These are phyloP conservation scores for Apostasia shenzhenica DNA, from an alignment of 106 monocot species.

Conservation along the genomic window DNA sequence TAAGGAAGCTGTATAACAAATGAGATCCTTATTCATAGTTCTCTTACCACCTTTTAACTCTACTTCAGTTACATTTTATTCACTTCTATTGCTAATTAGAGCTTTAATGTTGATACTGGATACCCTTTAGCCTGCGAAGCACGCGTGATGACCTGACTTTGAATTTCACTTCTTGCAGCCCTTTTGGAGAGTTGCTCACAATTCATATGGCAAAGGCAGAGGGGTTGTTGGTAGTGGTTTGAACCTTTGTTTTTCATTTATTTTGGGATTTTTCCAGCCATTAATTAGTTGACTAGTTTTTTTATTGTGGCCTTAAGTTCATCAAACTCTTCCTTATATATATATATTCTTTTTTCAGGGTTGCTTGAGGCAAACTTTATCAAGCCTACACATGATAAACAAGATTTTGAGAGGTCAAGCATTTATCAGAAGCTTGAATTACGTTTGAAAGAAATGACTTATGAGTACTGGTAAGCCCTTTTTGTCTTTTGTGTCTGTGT, in stretches of 20 bases:
- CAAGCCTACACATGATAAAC: slow-evolving; percentile 66
- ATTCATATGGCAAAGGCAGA: slow-evolving; percentile 22
- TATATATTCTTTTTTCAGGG: slow-evolving; percentile 21
- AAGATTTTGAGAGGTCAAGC: slow-evolving; percentile 56
- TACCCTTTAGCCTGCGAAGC: too few relatives aligned
- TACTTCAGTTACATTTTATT: too few relatives aligned
- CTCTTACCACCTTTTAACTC: too few relatives aligned
- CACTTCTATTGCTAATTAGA: too few relatives aligned
- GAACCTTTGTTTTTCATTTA: neutral
- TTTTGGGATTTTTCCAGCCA: neutral
- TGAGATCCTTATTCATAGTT: too few relatives aligned
- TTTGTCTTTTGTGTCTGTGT: neutral
- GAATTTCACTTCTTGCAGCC: slow-evolving; percentile 22
- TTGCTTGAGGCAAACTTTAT: slow-evolving; percentile 57
- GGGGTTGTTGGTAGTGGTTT: slow-evolving; percentile 43
- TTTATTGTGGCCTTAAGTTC: neutral
- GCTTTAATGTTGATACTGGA: too few relatives aligned
- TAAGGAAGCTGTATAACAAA: too few relatives aligned
- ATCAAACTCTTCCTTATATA: neutral
- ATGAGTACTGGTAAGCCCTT: slow-evolving; percentile 44
- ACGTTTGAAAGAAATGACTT: slow-evolving; percentile 52
- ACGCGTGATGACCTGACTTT: too few relatives aligned
- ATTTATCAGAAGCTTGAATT: slow-evolving; percentile 41
- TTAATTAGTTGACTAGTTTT: neutral
- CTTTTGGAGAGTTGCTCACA: slow-evolving; percentile 27